Base-by-base conservation (phyloP, 2,329 filamentous ascomycete genomes). In the Ceratocystiopsis minuta region DNA sequence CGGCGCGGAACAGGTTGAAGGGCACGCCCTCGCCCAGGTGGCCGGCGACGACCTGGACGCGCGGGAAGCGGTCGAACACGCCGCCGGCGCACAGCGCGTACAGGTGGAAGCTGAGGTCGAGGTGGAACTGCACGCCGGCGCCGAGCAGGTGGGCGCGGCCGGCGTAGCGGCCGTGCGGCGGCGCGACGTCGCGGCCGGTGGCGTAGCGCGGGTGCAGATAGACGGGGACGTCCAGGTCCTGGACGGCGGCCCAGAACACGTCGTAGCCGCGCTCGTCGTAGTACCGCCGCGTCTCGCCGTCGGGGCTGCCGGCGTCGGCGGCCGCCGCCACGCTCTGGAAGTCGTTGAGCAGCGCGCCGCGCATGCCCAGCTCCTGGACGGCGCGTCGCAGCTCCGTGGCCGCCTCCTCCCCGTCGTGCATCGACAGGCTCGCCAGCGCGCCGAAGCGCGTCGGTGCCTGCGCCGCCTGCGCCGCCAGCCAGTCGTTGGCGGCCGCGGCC, bases 11-110 rank as follows among this genome's bases (percentile, higher is more conserved):
- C 1, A 61, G 50, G 50, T 65, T 64, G 52, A 65, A 64, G 0
- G 62, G 62, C 33, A 66, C 60, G 3, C 60, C 63, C 51, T 65
- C 62, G 9, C 63, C 63, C 11, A 66, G 46, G 50, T 65, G 61
- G 2, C 63, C 62, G 12, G 54, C 57, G 2, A 65, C 56, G 20
- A 65, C 51, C 48, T 65, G 59, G 17, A 64, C 53, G 4, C 51
- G 49, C 0, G 63, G 62, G 41, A 55, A 64, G 14, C 54, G 50
- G 50, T 65, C 62, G 39, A 66, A 59, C 1, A 65, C 51, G 0
- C 63, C 62, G 14, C 57, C 58, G 2, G 60, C 63, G 43, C 55
- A 59, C n/a, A 66, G 46, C 0, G 60, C 60, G 47, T 64, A 64
- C n/a, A 66, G 39, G 47, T 66, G 63, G 51, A 60, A 62, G 47